A percentile compares a stretch with the other conserved stretches of the same genome.
phyloP scores from a whole-genome alignment of 2,329 filamentous ascomycete genomes.

The Arthroderma uncinatum region DNA sequence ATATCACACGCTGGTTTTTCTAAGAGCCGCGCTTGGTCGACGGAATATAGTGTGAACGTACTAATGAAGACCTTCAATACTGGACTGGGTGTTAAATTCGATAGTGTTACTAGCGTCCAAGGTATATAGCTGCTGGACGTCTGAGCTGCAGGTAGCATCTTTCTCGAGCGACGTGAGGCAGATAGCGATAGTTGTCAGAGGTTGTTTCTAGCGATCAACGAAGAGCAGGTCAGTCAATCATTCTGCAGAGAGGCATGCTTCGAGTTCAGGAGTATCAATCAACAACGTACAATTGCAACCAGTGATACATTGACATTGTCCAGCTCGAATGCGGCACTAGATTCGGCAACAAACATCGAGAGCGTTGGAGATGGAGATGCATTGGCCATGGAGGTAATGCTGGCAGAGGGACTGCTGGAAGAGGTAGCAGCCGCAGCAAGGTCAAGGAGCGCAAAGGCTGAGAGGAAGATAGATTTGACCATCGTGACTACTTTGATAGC shows the following conservation, averaged over 20 bases:
- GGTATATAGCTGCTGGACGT: background rate
- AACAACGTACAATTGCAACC: background rate
- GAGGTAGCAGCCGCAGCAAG: background rate
- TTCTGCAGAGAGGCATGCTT: too few relatives aligned
- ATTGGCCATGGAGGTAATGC: background rate
- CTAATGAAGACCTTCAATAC: too few relatives aligned
- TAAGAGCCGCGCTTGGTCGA: too few relatives aligned
- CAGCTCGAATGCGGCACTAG: background rate
- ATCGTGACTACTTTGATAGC: background rate
- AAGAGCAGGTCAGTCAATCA: background rate
- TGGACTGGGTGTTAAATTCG: background rate
- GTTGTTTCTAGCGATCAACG: background rate
- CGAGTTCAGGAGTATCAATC: too few relatives aligned
- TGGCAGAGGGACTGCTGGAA: background rate
- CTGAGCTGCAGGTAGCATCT: background rate
- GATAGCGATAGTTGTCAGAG: background rate
- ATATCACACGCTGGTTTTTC: background rate
- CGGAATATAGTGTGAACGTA: too few relatives aligned
- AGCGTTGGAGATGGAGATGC: background rate
- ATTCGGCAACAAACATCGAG: background rate
- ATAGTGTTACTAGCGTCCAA: background rate
- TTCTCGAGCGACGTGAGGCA: background rate
- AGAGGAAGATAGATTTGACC: background rate
- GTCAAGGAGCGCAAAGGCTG: background rate
- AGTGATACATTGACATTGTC: background rate